Evolutionary conservation across 2,329 filamentous ascomycete genomes (phyloP), one percentile per base, ranked within the genome.

Genomic region (Amylocarpus encephaloides): DNA sequence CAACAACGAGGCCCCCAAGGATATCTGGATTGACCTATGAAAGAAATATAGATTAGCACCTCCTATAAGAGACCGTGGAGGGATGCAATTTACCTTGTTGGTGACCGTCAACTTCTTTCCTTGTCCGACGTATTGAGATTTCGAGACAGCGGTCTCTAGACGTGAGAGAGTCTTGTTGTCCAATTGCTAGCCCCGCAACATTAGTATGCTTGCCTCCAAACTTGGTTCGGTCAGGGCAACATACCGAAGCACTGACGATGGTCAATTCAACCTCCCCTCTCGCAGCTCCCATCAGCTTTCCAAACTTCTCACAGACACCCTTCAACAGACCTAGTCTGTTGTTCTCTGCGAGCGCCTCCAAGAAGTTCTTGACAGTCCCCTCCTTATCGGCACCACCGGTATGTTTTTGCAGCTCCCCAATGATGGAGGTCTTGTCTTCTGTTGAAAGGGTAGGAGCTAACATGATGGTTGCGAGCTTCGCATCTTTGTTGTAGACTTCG

Each of bases 81-180:
- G 38, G 18, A 11, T 36, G 19, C 42, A 16, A 41, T 41, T 19
- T 73, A 88, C 87, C 79, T 89, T 86, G 75, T 94, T 86, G 64
- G 89, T 88, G 65, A 97, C 86, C 85, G 95, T 97, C 73, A 97
- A 83, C 80, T 95, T 97, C 85, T 96, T 91, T 76, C 91, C 91
- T 71, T 86, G 80, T 68, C 85, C 84, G 64, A 91, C 82, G 75
- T 90, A 94, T 69, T 84, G 73, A 57, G 90, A 95, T 81, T 96
- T 97, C 74, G 84, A 70, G 65, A 97, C 83, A 64, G 91, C 90
- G 61, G 76, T 74, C 79, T 98, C 91, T 62, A 98, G 82, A 68
- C 93, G 86, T 70, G 71, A 76, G 65, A 98, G 80, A 58, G 86
- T 90, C 79, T 83, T 91, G 77, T 74, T 80, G 73, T 98, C 93